Evolutionary conservation across 2,329 filamentous ascomycete genomes (phyloP).

Genomic region (Trichoderma sp.): DNA sequence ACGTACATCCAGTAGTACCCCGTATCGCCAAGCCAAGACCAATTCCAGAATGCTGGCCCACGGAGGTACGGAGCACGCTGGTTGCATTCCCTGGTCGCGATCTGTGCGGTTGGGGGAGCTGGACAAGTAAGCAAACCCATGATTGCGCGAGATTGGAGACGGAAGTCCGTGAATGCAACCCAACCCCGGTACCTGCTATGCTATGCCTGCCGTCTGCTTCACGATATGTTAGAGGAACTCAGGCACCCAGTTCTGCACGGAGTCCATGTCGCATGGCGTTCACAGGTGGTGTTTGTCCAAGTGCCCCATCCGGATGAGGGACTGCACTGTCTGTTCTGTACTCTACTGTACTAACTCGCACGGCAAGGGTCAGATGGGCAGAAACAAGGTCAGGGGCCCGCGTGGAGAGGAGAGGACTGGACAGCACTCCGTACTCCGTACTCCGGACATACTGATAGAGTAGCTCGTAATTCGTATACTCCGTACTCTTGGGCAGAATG

Average conservation of each 20-base stretch:
- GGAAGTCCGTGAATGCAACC: neutral
- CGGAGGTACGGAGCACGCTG: neutral
- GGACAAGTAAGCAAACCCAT: neutral
- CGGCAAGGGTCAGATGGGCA: slow-evolving; percentile 5
- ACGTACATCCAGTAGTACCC: no score
- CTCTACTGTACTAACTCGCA: no score
- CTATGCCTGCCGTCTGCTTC: neutral
- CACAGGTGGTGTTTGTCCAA: neutral
- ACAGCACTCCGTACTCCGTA: neutral
- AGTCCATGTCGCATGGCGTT: neutral
- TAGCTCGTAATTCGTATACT: slow-evolving; percentile 2
- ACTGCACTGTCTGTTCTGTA: no score
- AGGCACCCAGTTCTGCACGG: neutral
- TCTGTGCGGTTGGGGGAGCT: neutral
- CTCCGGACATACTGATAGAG: neutral
- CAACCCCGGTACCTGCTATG: neutral
- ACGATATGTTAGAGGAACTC: neutral
- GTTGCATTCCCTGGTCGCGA: neutral
- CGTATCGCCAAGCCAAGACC: neutral
- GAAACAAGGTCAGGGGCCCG: neutral
- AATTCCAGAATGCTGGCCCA: neutral
- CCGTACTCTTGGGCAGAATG: neutral
- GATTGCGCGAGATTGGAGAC: neutral
- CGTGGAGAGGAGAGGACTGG: neutral
- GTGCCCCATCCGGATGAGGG: neutral